A percentile compares a stretch with the other conserved stretches of the same genome.
Evolutionary conservation across 225 moss, liverwort and hornwort species (phyloP).

Genomic region (Rhytidiadelphus loreus): DNA sequence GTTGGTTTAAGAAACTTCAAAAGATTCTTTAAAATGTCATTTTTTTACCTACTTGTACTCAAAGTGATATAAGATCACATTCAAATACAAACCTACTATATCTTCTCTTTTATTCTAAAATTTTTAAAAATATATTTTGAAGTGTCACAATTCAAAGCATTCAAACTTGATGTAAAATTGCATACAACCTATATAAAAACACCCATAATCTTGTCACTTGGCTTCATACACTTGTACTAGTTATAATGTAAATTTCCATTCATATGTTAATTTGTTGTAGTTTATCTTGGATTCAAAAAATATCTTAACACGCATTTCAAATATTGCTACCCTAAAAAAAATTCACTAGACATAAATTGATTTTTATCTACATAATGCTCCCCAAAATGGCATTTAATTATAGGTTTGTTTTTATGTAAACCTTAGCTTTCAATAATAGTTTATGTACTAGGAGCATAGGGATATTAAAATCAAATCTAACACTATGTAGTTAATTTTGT

Average conservation of each 20-base stretch:
- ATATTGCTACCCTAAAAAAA: neutral
- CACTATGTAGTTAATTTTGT: neutral
- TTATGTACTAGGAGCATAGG: neutral
- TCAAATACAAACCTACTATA: too few relatives aligned
- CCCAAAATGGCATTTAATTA: neutral
- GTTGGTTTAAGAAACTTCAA: neutral
- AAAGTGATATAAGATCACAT: too few relatives aligned
- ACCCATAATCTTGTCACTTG: neutral
- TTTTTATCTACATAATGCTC: neutral
- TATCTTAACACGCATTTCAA: neutral
- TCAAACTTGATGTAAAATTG: neutral
- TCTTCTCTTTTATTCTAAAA: too few relatives aligned
- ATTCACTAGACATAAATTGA: fast-evolving
- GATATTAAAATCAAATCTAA: neutral
- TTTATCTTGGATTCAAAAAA: neutral
- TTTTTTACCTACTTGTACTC: neutral
- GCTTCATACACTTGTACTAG: neutral
- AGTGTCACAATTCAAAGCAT: fast-evolving
- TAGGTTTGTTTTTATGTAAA: neutral
- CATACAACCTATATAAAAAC: neutral
- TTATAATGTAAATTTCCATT: neutral
- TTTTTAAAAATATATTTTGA: neutral
- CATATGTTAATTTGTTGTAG: fast-evolving
- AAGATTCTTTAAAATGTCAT: too few relatives aligned
- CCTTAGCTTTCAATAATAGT: fast-evolving